phyloP scores from a whole-genome alignment of 306 rosid species.

The Glycine soja region DNA sequence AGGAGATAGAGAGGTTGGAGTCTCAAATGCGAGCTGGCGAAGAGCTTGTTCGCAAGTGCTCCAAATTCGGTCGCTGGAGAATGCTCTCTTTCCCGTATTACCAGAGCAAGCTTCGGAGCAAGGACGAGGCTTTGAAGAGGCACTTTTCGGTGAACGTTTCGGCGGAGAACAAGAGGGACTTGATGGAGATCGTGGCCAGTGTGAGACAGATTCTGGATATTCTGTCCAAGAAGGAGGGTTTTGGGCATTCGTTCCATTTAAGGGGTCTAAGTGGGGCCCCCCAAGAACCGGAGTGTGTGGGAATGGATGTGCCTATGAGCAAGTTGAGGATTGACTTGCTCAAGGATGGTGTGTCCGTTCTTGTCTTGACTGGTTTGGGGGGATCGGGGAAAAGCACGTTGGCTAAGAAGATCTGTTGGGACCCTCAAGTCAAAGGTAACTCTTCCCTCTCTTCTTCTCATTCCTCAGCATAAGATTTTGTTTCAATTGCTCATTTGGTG shows the following conservation, averaged over 20 bases:
- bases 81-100: slow-evolving; percentile 11
- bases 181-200: slow-evolving; percentile 21
- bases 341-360: slow-evolving; percentile 37
- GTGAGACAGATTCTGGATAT: slow-evolving; percentile 11
- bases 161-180: slow-evolving; percentile 41
- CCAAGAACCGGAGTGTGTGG: slow-evolving; percentile 48
- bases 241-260: not conserved
- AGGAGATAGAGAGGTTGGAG: slow-evolving; percentile 33
- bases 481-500: too few species aligned
- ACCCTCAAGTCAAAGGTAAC: slow-evolving; percentile 55
- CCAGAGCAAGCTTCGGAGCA: slow-evolving; percentile 39
- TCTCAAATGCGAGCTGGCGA: slow-evolving; percentile 34
- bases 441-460: not conserved
- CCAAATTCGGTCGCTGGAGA: slow-evolving; percentile 44
- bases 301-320: slow-evolving; percentile 53
- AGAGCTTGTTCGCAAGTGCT: slow-evolving; percentile 46
- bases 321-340: slow-evolving; percentile 55
- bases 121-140: not conserved
- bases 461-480: not conserved
- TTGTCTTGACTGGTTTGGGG: slow-evolving; percentile 68
- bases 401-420: slow-evolving; percentile 62
- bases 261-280: slow-evolving; percentile 49
- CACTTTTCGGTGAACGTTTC: slow-evolving; percentile 18
- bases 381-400: slow-evolving; percentile 73
- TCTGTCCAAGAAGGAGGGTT: not conserved